Percentiles rank a stretch among this genome's conserved stretches.
Conservation (phyloP, 139 green algal species). For the Micractinium conductrix region DNA sequence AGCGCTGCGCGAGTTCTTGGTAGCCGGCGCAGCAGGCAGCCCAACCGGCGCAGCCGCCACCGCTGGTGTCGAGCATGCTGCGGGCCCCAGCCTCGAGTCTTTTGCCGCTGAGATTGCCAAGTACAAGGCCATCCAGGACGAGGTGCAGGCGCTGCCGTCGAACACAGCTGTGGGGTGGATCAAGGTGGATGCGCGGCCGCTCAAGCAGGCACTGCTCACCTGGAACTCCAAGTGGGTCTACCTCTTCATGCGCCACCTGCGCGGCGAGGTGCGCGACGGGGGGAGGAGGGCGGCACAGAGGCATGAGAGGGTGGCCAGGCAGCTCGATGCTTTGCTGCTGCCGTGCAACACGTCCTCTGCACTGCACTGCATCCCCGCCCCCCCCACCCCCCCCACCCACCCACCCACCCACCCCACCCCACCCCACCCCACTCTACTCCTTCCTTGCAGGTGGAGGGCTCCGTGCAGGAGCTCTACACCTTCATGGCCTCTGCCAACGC, state of each 20-base stretch:
- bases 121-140: conserved; percentile 17
- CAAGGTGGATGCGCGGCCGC: conserved; percentile 84
- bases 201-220: conserved; percentile 72
- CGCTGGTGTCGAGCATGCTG: conserved; percentile 24
- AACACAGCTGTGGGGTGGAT: conserved; percentile 73
- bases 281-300: too few species aligned
- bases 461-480: conserved; percentile 77
- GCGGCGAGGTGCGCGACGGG: conserved; percentile 46
- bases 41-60: too few species aligned
- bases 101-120: conserved; percentile 16
- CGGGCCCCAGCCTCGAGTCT: not conserved
- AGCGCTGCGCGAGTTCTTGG: conserved; percentile 48
- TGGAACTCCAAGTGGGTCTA: conserved; percentile 85
- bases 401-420: too few species aligned
- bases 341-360: too few species aligned
- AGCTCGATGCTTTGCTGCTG: too few species aligned
- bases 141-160: conserved; percentile 11
- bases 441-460: conserved; percentile 57
- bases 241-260: conserved; percentile 87
- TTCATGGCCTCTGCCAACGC: conserved; percentile 83
- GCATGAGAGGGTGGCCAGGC: not conserved
- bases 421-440: too few species aligned
- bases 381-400: too few species aligned
- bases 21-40: too few species aligned
- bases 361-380: not conserved